A percentile compares a stretch with the other conserved stretches of the same genome.
phyloP scores from a whole-genome alignment of 331 rosid species.

The Erythrophleum ivorense region DNA sequence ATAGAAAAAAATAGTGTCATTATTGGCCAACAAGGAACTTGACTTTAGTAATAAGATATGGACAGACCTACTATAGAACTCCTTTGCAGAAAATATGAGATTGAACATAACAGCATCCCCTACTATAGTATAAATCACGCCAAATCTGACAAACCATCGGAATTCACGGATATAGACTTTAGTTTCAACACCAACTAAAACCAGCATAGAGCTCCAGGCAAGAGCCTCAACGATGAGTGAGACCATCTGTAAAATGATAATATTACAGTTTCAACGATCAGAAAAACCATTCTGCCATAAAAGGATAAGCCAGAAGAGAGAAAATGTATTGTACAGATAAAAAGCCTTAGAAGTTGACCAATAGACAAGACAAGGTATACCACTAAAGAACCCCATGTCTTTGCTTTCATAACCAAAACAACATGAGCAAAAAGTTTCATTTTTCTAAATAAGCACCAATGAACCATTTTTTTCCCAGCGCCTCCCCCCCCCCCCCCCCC shows the following conservation, averaged over 20 bases:
- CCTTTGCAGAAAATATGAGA: conserved; percentile 67
- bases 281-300: conserved; percentile 25
- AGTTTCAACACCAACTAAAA: conserved; percentile 76
- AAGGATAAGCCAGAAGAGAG: conserved; percentile 34
- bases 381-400: neutral
- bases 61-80: conserved; percentile 72
- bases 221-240: conserved; percentile 67
- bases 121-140: conserved; percentile 69
- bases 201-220: conserved; percentile 86
- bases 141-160: conserved; percentile 92
- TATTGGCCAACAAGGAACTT: conserved; percentile 33
- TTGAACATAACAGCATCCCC: conserved; percentile 86
- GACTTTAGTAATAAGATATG: conserved; percentile 29
- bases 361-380: neutral
- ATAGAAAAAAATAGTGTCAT: neutral
- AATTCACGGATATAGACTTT: conserved; percentile 75
- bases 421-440: too few relatives aligned
- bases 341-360: conserved; percentile 13
- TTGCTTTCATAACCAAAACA: conserved; percentile 2
- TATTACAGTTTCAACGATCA: conserved; percentile 42
- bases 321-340: neutral
- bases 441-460: neutral
- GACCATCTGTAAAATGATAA: conserved; percentile 58
- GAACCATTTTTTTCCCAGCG: neutral
- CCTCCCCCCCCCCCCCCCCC: neutral